These are phyloP conservation scores for Eucalyptus pumila DNA, from an alignment of 345 rosid species.

Conservation along the genomic window DNA sequence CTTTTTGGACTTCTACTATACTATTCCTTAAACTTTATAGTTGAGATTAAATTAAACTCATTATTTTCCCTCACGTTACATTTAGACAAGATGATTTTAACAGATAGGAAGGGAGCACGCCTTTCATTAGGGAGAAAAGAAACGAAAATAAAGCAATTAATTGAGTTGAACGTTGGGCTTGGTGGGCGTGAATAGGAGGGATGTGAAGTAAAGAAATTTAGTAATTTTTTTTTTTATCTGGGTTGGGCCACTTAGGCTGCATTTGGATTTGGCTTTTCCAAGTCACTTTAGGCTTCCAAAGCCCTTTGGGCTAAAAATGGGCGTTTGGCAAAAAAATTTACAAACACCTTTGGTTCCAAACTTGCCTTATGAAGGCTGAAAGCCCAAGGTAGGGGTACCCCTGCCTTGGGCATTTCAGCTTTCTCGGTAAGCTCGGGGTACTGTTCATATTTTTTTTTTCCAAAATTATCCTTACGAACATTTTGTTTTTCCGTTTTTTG, in stretches of 20 bases:
- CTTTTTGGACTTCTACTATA: background rate
- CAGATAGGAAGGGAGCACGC: background rate
- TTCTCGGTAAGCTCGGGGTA: too few species aligned
- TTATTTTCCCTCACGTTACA: background rate
- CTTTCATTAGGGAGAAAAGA: background rate
- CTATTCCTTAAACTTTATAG: background rate
- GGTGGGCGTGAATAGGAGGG: background rate
- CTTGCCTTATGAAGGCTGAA: too few species aligned
- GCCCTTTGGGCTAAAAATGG: too few species aligned
- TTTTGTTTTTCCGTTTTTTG: too few species aligned
- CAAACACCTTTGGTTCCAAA: too few species aligned
- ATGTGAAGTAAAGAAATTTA: background rate
- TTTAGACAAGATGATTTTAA: background rate
- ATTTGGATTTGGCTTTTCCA: too few species aligned
- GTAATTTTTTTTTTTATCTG: background rate
- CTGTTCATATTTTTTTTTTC: too few species aligned
- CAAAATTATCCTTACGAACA: too few species aligned
- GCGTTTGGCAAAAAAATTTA: too few species aligned
- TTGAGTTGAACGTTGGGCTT: background rate
- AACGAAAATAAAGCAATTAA: background rate
- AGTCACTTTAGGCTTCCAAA: too few species aligned
- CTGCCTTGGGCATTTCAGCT: too few species aligned
- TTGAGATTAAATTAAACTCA: background rate
- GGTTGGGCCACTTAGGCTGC: background rate
- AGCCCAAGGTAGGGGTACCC: too few species aligned